These are phyloP conservation scores for Aureobasidium lini DNA, from an alignment of 2,329 filamentous ascomycete species.

Conservation along the genomic window DNA sequence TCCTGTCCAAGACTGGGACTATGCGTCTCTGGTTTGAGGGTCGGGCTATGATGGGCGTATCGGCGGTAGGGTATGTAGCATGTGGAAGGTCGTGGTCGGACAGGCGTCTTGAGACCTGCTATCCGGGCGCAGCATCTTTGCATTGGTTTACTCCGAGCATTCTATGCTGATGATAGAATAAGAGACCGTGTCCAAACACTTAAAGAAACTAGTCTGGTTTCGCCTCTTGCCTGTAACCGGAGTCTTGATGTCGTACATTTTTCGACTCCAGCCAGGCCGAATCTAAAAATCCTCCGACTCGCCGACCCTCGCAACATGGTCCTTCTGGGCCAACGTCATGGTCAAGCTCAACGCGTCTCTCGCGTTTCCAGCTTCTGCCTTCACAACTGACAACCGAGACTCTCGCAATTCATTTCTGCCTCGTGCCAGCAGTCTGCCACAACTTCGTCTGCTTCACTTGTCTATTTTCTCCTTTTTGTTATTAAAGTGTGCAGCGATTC, in stretches of 20 bases:
- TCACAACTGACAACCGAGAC: neutral
- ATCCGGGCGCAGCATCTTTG: slow-evolving; percentile 20
- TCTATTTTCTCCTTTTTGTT: neutral
- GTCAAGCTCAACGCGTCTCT: neutral
- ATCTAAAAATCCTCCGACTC: neutral
- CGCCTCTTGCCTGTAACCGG: neutral
- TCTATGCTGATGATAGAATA: slow-evolving; percentile 12
- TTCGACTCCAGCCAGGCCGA: neutral
- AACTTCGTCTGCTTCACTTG: neutral
- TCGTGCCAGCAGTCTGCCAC: neutral
- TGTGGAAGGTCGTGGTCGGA: neutral
- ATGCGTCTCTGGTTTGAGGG: neutral
- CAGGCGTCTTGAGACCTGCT: slow-evolving; percentile 11
- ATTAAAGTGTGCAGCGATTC: neutral
- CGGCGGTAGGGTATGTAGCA: neutral
- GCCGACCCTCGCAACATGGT: neutral
- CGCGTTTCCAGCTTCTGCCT: slow-evolving; percentile 2
- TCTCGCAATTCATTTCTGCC: neutral
- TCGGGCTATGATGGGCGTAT: neutral
- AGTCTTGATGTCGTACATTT: slow-evolving; percentile 12
- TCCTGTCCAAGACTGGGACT: neutral
- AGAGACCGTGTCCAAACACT: neutral
- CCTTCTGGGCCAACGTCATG: neutral
- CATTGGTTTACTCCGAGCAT: slow-evolving; percentile 22
- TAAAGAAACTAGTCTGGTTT: neutral